Base-by-base conservation (phyloP, 2,329 filamentous ascomycete genomes). In the Claviceps quebecensis region DNA sequence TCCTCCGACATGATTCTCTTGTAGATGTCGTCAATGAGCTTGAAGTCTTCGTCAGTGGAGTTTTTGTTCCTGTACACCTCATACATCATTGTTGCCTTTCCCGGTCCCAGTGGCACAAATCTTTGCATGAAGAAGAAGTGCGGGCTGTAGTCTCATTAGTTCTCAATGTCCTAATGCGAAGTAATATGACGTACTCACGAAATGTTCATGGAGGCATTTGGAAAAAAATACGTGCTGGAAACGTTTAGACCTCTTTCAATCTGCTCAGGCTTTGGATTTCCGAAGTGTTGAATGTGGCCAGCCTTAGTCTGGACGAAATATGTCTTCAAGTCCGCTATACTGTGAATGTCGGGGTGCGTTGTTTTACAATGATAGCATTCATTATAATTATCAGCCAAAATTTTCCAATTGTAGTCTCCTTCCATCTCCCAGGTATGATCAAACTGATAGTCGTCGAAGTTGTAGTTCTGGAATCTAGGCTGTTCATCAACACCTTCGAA, bases 81-180 rank as follows among this genome's bases (percentile, higher is more conserved):
- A 63, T 83, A 83, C 52, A 71, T 69, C 75, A 84, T 82, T 40
- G 68, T 67, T 2, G 74, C 75, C 43, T 65, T 71, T 38, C 65
- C 69, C 0, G 79, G 68, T 2, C 69, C 67, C 47, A 66, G 71
- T 13, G 80, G 80, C 13, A 83, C 69, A 63, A 82, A 81, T 53
- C 78, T 70, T 60, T 82, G 78, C 51, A 82, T 74, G 68, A 80
- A 79, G 65, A 83, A 76, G 63, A 82, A 82, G 64, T 82, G 69
- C n/a, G 76, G 72, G 14, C 74, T 76, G 8, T 1, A 17, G 22
- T 3, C 4, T 45, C 2, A 26, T 55, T 5, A 49, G 11, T 50
- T 5, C 4, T 29, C 11, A 13, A 5, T 13, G 16, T 5, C 3
- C n/a, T 3, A 8, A 46, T 11, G 1, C 14, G 23, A 4, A 19